A percentile compares a stretch with the other conserved stretches of the same genome.
Evolutionary conservation across 163 green algal species (phyloP).

Genomic region (Chlorella variabilis): DNA sequence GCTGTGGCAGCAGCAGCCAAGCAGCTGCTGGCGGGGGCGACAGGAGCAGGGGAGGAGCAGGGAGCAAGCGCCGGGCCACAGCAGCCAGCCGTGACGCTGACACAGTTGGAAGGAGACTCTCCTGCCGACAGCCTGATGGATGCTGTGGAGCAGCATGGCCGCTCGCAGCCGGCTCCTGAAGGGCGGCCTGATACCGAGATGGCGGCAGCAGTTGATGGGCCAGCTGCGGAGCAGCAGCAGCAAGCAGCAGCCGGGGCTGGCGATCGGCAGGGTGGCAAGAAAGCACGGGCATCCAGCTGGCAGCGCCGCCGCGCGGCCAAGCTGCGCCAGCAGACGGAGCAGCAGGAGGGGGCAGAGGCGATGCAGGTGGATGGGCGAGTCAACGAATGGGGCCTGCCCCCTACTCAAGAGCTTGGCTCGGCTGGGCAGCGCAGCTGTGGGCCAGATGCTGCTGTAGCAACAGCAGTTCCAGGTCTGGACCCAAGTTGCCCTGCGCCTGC

Average conservation of each 20-base stretch:
- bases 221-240: not conserved
- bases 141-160: too few species aligned
- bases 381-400: not conserved
- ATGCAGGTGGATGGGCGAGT: not conserved
- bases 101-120: not conserved
- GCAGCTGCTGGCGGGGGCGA: not conserved
- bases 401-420: constrained; percentile 10
- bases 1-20: constrained; percentile 21
- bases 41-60: not conserved
- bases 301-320: constrained; percentile 44
- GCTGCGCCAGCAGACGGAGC: not conserved
- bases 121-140: too few species aligned
- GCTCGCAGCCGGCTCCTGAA: not conserved
- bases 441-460: not conserved
- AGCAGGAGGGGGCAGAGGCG: not conserved
- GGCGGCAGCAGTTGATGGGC: not conserved
- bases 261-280: not conserved
- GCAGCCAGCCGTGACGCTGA: not conserved
- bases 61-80: not conserved
- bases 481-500: not conserved
- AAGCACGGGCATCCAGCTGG: constrained; percentile 51
- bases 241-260: not conserved
- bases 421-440: not conserved
- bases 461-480: not conserved
- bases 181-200: not conserved